Base-by-base conservation (phyloP, 2,329 filamentous ascomycete genomes). In the Hypomyces rosellus region DNA sequence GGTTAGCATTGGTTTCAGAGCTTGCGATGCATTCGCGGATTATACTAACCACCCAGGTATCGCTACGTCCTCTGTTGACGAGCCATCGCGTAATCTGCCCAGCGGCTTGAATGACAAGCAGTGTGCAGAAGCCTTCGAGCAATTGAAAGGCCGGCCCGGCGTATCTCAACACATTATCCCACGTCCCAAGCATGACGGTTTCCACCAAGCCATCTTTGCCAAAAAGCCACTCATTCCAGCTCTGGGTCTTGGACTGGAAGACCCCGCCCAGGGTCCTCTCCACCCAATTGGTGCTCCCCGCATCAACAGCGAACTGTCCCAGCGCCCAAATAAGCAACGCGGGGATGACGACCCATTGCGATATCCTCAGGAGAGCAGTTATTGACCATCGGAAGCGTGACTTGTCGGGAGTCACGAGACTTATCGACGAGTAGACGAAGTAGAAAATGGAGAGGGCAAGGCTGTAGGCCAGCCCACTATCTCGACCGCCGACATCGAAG, bases 401-500 rank as follows among this genome's bases (percentile, higher is more conserved):
- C 51, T 74, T 73, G 22, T 86, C 82, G n/a, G 91, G 89, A 0
- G 91, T 95, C 13, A 84, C 77, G 54, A 96, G 78, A 64, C 87
- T 88, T 57, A 93, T 75, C 55, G 82, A 74, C 50, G 90, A 96
- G 72, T 93, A 90, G 67, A 89, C 71, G 67, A 96, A 86, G 74
- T 97, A 97, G 76, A 95, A 97, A 62, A 80, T 77, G 60, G 92
- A 91, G 49, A 97, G 81, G 44, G 88, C 83, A 48, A 97, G 80
- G 65, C 90, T 96, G 74, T 95, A 97, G 55, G 90, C 92, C 64
- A 99, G 78, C 53, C 93, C 93, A 65, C 90, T 95, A 61, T 93
- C 91, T 63, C 89, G 85, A 55, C 93, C 93, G 66, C 93, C 93
- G 63, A 97, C 92, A 81, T 99, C 93, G 74, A 97, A 97, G 63